phyloP scores from a whole-genome alignment of 345 rosid species.

The Euphorbia peplus region DNA sequence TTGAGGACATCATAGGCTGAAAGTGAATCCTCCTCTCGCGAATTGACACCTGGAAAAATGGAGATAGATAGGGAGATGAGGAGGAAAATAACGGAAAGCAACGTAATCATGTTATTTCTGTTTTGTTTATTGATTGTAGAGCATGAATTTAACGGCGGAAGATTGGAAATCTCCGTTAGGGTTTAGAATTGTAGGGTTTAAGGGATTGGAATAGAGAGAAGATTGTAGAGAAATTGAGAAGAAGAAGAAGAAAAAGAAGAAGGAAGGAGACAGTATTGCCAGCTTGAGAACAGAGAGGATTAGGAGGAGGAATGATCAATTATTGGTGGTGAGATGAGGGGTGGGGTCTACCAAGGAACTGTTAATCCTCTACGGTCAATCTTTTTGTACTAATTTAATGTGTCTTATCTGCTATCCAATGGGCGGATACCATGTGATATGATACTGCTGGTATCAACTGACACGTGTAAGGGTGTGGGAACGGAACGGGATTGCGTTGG shows the following conservation, averaged over 20 bases:
- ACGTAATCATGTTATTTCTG: slow-evolving; percentile 23
- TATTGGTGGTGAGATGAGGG: slow-evolving; percentile 19
- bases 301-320: slow-evolving; percentile 32
- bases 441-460: not conserved
- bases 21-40: slow-evolving; percentile 8
- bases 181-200: slow-evolving; percentile 37
- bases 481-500: not conserved
- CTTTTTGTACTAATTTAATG: too few relatives aligned
- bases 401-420: not conserved
- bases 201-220: slow-evolving; percentile 8
- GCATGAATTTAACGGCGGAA: slow-evolving; percentile 13
- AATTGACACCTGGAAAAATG: slow-evolving; percentile 12
- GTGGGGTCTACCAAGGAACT: slow-evolving; percentile 1
- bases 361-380: not conserved
- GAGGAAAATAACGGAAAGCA: slow-evolving; percentile 25
- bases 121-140: not conserved
- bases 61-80: slow-evolving; percentile 15
- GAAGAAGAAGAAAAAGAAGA: not conserved
- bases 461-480: not conserved
- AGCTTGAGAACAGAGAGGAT: slow-evolving; percentile 62
- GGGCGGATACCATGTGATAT: not conserved
- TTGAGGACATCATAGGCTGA: slow-evolving; percentile 60
- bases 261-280: slow-evolving; percentile 43
- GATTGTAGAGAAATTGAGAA: not conserved
- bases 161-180: not conserved